Base-by-base conservation (phyloP, 495 filamentous ascomycete genomes). In the Endocarpon pusillum region DNA sequence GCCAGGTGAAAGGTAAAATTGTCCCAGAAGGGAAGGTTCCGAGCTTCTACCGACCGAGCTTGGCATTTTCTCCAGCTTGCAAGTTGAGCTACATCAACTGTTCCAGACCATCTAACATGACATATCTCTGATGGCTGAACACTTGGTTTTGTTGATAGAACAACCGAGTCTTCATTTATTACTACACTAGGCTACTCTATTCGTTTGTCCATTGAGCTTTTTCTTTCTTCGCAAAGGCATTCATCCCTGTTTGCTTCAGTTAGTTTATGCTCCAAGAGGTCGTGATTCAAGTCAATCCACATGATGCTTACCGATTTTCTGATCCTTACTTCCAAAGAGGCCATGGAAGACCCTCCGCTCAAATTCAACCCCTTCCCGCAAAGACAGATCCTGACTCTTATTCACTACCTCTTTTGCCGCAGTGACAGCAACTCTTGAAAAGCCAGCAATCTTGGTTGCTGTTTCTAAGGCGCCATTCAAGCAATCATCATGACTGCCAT, bases 401-500 rank as follows among this genome's bases (percentile, higher is more conserved):
- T 94, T 94, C 18, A 97, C 85, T 12, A 85, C 91, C 67, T 96
- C 89, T 69, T 97, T 97, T 5, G 73, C 80, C n/a, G 81, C 89
- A 63, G 78, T 71, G 17, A 91, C 74, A 0, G 84, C 78, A 22
- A 96, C 72, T 43, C 59, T 67, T 20, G 75, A 79, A 50, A 82
- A 79, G 0, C 75, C 61, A 0, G 91, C 83, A 58, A 97, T 94
- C 33, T 66, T 80, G 70, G 79, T 83, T 11, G 89, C 89, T 15
- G 83, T 89, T 48, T 71, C 67, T 26, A 92, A 42, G 2, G 83
- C 67, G 22, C 66, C 78, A 47, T 81, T 75, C 45, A 96, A 64
- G 49, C 92, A 64, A 54, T 77, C 73, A 41, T 91, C 78, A 39
- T 57, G 47, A n/a, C 78, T 71, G 5, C 58, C 77, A n/a, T 75